Base-by-base conservation (phyloP, 2,329 filamentous ascomycete species). In the Diaporthe ampelina region DNA sequence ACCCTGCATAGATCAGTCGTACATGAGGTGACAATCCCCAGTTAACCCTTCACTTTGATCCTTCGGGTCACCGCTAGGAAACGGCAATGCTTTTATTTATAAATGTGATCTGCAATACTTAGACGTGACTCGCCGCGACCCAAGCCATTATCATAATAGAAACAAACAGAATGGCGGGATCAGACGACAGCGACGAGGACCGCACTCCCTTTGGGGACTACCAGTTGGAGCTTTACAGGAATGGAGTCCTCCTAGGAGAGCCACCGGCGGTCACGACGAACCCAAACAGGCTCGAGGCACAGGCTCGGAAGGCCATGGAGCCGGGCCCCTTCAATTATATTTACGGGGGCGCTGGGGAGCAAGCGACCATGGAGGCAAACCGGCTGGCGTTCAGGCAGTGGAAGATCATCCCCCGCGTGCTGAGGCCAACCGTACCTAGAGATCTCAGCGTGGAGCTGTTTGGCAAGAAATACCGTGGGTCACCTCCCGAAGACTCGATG, bases 281-380 rank as follows among this genome's bases (percentile, higher is more conserved):
- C 71, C 88, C 90, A 9, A 89, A 88, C 76, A 84, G 85, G 70
- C 84, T 92, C 4, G 87, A 92, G 78, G 84, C 85, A 37, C 87
- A 91, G 77, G 91, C 91, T 2, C 84, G 83, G 69, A 81, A 86
- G 71, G 81, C 80, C 19, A 84, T 92, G 81, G 81, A 82, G 26
- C 80, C 82, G 2, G 84, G 85, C 15, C 84, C 86, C 10, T 92
- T 88, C 79, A 89, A 89, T 76, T 93, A 93, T 81, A 87, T 92
- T 32, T 84, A 86, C 21, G 90, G 91, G n/a, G 90, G 89, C 9
- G 91, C 91, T 0, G 90, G 91, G 2, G 90, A 91, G 77, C 85
- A 87, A 50, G 85, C 89, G 3, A 93, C 91, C 0, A 88, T 91
- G 85, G 87, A 89, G 68, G 88, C 89, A 57, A 92, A 92, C 78